phyloP scores from a whole-genome alignment of 768 basidiomycete species.

The Pleurotus tuoliensis region DNA sequence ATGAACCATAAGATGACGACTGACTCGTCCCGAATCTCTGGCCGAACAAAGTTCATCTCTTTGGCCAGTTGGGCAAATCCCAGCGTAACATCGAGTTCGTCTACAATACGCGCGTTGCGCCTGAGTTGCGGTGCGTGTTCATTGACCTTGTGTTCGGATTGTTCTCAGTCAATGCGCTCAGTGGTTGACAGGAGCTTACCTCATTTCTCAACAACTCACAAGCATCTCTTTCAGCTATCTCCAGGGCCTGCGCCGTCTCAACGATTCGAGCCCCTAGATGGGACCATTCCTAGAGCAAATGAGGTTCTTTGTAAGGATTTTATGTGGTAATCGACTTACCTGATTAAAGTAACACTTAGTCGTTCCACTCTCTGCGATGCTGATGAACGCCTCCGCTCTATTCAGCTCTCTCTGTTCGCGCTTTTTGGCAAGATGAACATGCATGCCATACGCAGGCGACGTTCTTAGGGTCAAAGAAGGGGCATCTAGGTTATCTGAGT shows the following conservation, averaged over 20 bases:
- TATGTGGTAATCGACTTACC: conserved; percentile 30
- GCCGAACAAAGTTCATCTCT: conserved; percentile 75
- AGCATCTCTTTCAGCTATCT: conserved; percentile 63
- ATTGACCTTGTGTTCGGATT: conserved; percentile 48
- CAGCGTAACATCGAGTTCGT: conserved; percentile 83
- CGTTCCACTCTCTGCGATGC: conserved; percentile 57
- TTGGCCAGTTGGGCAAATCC: conserved; percentile 78
- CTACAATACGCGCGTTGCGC: conserved; percentile 72
- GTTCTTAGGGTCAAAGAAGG: conserved; percentile 73
- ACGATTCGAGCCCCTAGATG: conserved; percentile 65
- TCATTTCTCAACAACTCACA: conserved; percentile 68
- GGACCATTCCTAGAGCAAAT: conserved; percentile 59
- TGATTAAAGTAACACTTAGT: conserved; percentile 69
- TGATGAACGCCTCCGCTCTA: conserved; percentile 45
- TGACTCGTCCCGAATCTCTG: conserved; percentile 67
- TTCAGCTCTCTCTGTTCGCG: conserved; percentile 53
- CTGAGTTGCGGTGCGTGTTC: conserved; percentile 52
- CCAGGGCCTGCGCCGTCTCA: conserved; percentile 50
- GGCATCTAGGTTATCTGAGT: conserved; percentile 40
- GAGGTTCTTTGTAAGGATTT: neutral
- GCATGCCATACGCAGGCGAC: conserved; percentile 65
- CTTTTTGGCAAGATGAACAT: conserved; percentile 69
- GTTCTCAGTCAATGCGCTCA: neutral
- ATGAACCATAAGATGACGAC: conserved; percentile 15
- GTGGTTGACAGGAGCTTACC: conserved; percentile 29